These are phyloP conservation scores for Cochlearia excelsa DNA, from an alignment of 345 rosid genomes.

Conservation along the genomic window DNA sequence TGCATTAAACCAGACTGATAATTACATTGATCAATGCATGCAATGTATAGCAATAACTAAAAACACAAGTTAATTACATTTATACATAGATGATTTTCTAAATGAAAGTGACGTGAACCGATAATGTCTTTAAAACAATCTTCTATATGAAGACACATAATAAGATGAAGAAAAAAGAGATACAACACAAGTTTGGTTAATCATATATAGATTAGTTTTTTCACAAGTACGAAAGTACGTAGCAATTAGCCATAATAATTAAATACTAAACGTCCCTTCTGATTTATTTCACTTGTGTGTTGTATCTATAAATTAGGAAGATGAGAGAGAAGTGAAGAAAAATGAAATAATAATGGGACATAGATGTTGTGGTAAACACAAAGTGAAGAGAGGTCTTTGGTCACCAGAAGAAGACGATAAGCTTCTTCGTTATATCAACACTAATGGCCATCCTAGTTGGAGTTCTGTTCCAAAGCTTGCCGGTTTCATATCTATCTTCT, in stretches of 20 bases:
- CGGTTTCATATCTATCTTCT: conserved; percentile 35
- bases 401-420: conserved; percentile 77
- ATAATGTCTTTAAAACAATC: conserved; percentile 26
- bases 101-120: conserved; percentile 38
- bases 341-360: conserved; percentile 53
- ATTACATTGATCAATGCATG: conserved; percentile 28
- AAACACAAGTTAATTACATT: conserved; percentile 28
- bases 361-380: conserved; percentile 67
- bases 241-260: conserved; percentile 5
- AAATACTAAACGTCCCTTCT: conserved; percentile 15
- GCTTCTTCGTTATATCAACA: conserved; percentile 56
- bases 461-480: conserved; percentile 78
- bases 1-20: conserved; percentile 22
- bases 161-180: background rate
- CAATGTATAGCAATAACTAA: conserved; percentile 14
- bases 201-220: conserved; percentile 22
- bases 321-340: conserved; percentile 28
- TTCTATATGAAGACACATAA: conserved; percentile 37
- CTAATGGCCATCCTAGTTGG: conserved; percentile 74
- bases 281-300: conserved; percentile 25
- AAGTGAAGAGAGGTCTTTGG: conserved; percentile 74
- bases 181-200: conserved; percentile 38
- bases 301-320: conserved; percentile 25
- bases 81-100: conserved; percentile 12
- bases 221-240: conserved; percentile 17